Evolutionary conservation across 768 basidiomycete species (phyloP), one percentile per base, ranked within the genome.

Genomic region (Lepiota subincarnata): DNA sequence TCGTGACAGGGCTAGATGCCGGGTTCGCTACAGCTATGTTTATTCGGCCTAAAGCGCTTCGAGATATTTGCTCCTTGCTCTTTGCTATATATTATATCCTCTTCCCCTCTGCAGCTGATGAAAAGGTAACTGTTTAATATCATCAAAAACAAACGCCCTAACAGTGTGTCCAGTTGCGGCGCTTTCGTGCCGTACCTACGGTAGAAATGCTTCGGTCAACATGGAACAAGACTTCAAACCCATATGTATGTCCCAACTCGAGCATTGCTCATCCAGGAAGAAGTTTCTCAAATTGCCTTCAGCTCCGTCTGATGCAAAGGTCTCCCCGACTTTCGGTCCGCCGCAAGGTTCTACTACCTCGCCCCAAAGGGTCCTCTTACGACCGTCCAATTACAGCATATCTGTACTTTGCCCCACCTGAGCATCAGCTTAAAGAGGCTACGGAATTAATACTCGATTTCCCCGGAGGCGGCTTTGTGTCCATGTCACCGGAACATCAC

Each of bases 141-240:
- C 24, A 1, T 37, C 46, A 26, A 42, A 49, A 34, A 31, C 18
- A 42, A 46, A 40, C 53, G 13, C 53, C 6, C 37, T 53, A 13
- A n/a, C 26, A 36, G 47, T 26, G 24, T 42, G 22, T 28, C 34
- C 64, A 98, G 94, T 80, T 99, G 48, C 87, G 95, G 54, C 82
- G 85, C 54, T 98, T 90, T 66, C 79, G 97, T 62, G 93, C 96
- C 19, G 83, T 95, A 0, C 94, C 93, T 44, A 97, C 96, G 0
- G 86, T 98, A 19, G 96, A 99, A 71, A 93, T 98, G 89, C 79
- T 99, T 19, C 84, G 97, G 2, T 77, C 81, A 14, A 98, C 93
- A 19, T 99, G 97, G 97, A 95, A 96, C 70, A 99, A 99, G 76
- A 92, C 92, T 0, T 78, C 80, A 1, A 96, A 98, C 70, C 97